Evolutionary conservation across 352 stramenopile genomes (phyloP).

Genomic region (Blastocystis hominis): DNA sequence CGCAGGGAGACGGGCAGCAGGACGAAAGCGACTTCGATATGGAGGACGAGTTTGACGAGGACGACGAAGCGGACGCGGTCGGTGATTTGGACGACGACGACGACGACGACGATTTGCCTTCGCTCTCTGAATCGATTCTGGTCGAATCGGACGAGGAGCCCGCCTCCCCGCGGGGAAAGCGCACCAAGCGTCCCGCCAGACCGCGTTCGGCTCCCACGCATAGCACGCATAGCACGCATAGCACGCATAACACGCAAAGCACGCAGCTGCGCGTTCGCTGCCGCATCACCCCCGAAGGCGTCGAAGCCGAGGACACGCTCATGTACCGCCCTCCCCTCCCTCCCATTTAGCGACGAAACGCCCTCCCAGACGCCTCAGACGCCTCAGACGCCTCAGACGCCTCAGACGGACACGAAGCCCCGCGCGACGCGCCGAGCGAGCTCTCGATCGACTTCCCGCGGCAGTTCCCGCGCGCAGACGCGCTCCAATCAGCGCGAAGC

Average conservation of each 20-base stretch:
- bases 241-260: background rate
- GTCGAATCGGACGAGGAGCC: background rate
- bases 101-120: background rate
- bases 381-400: background rate
- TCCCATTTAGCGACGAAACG: background rate
- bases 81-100: background rate
- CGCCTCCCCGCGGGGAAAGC: background rate
- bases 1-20: background rate
- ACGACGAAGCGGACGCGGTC: background rate
- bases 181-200: background rate
- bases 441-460: background rate
- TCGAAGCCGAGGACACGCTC: constrained; percentile 18
- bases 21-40: background rate
- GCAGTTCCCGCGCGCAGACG: background rate
- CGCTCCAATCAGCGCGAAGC: background rate
- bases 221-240: background rate
- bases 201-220: background rate
- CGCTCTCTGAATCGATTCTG: background rate
- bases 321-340: background rate
- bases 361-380: background rate
- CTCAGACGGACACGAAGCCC: background rate
- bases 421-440: background rate
- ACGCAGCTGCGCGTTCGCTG: constrained; percentile 17
- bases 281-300: background rate
- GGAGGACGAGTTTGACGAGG: background rate